Percentiles rank a stretch among this genome's conserved stretches.
These are phyloP conservation scores for Candida labiduridarum DNA, from an alignment of 1,139 yeast species.

Conservation along the genomic window DNA sequence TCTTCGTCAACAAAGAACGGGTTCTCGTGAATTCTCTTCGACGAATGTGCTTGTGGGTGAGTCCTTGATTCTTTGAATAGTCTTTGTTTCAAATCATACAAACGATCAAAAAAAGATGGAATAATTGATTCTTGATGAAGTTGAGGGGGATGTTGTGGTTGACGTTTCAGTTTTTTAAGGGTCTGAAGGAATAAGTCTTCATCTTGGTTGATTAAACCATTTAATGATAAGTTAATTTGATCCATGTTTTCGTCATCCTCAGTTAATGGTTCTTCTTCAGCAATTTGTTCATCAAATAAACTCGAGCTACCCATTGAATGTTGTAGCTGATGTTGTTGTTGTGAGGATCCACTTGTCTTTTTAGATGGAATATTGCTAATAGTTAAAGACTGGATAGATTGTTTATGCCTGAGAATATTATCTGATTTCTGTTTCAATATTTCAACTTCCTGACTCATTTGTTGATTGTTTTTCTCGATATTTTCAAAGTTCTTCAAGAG, in stretches of 20 bases:
- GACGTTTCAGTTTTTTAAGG: slow-evolving; percentile 3
- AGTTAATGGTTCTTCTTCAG: slow-evolving; percentile 12
- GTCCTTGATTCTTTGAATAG: slow-evolving; percentile 6
- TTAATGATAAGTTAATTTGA: slow-evolving; percentile 4
- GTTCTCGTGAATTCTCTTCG: slow-evolving; percentile 11
- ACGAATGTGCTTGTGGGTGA: slow-evolving; percentile 8
- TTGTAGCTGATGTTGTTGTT: slow-evolving; percentile 13
- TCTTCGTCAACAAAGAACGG: slow-evolving; percentile 9
- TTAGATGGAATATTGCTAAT: not conserved
- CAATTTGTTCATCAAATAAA: slow-evolving; percentile 13
- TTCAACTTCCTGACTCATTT: slow-evolving; percentile 30
- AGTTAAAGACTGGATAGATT: slow-evolving; percentile 33
- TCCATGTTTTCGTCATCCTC: slow-evolving; percentile 2
- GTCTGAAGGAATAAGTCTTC: slow-evolving; percentile 1
- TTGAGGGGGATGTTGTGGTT: not conserved
- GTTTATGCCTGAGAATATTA: slow-evolving; percentile 35
- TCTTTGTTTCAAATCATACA: slow-evolving; percentile 15
- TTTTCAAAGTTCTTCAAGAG: slow-evolving; percentile 44
- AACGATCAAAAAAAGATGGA: slow-evolving; percentile 12
- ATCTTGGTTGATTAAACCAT: slow-evolving; percentile 6
- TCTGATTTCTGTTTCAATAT: slow-evolving; percentile 35
- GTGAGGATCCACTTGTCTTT: not conserved
- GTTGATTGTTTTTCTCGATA: slow-evolving; percentile 33
- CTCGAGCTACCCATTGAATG: slow-evolving; percentile 16
- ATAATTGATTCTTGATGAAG: slow-evolving; percentile 1